Evolutionary conservation across 192 early-diverging fungal genomes (phyloP), one percentile per base, ranked within the genome.

Genomic region (Funneliformis mosseae): DNA sequence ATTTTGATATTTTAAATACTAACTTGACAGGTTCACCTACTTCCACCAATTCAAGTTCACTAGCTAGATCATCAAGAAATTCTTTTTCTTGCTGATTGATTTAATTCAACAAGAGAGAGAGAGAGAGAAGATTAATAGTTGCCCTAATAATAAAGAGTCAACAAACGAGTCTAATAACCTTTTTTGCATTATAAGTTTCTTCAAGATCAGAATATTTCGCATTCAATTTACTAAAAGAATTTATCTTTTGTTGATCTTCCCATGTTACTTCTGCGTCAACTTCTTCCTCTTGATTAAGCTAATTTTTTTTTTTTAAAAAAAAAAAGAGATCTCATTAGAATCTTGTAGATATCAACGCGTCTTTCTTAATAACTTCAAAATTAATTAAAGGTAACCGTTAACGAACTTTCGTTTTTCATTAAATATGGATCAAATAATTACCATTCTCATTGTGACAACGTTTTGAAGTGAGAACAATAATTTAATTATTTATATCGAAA

Each of bases 201-300:
- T 97, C 94, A 10, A 97, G 83, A 60, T 91, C 87, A 81, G 95
- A 92, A 72, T 94, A 81, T 38, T 89, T 90, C 38, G 88, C 83
- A 79, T 97, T 97, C 48, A 95, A 88, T 88, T 92, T 93, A 85
- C 93, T 94, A 82, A 99, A 99, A 60, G 87, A 81, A 89, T 99
- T 99, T 85, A 99, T 99, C 75, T 93, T 94, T 76, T 94, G 87
- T 87, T 99, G 98, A 85, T 99, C 98, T 80, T 95, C 92, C 97
- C 97, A 98, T n/a, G 92, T 94, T 38, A 99, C 97, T 82, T 96
- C 93, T 68, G 91, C 91, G 75, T 98, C 95, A 60, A 89, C 89
- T 85, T 97, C 95, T 71, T 97, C 95, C 46, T 92, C 90, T 60
- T 91, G 83, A 79, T 74, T 89, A 79, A 91, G 16, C 78, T 79